Evolutionary conservation across 805 yeast genomes (phyloP).

Genomic region (Starmerella etchellsii): DNA sequence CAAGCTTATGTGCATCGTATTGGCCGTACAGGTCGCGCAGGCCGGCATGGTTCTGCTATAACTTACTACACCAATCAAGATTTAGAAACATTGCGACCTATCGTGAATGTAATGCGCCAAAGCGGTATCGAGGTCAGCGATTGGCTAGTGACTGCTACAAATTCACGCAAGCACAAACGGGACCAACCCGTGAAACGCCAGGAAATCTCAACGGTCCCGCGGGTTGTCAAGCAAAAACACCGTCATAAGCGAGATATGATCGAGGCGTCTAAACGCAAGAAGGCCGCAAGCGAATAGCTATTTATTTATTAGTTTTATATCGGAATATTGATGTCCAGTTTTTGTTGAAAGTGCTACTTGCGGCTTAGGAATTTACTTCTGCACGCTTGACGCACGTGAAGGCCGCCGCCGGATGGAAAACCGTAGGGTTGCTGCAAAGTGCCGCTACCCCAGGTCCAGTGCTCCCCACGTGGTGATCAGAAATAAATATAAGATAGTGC

Average conservation of each 20-base stretch:
- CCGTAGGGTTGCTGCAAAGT: too few species aligned
- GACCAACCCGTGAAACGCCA: conserved; percentile 39
- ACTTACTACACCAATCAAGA: conserved; percentile 93
- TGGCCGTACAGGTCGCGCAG: conserved; percentile 98
- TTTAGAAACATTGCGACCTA: conserved; percentile 56
- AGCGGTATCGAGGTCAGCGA: conserved; percentile 56
- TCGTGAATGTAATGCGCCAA: conserved; percentile 89
- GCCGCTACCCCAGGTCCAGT: too few species aligned
- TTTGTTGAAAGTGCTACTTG: too few species aligned
- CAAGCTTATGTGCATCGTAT: conserved; percentile 95
- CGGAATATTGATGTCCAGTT: too few species aligned
- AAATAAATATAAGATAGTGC: too few species aligned
- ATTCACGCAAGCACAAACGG: conserved; percentile 5
- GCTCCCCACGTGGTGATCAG: too few species aligned
- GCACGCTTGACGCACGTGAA: too few species aligned
- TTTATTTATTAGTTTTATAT: too few species aligned
- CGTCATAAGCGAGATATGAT: conserved; percentile 58
- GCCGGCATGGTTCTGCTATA: conserved; percentile 71
- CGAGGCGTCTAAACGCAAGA: conserved; percentile 18
- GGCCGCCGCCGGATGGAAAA: too few species aligned
- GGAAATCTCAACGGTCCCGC: conserved; percentile 63
- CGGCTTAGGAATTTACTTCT: too few species aligned
- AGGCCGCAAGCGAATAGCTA: not conserved
- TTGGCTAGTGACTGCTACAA: conserved; percentile 56
- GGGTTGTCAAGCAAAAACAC: conserved; percentile 36